These are phyloP conservation scores for Geotrichum bryndzae DNA, from an alignment of 1,139 yeast species.

Conservation along the genomic window DNA sequence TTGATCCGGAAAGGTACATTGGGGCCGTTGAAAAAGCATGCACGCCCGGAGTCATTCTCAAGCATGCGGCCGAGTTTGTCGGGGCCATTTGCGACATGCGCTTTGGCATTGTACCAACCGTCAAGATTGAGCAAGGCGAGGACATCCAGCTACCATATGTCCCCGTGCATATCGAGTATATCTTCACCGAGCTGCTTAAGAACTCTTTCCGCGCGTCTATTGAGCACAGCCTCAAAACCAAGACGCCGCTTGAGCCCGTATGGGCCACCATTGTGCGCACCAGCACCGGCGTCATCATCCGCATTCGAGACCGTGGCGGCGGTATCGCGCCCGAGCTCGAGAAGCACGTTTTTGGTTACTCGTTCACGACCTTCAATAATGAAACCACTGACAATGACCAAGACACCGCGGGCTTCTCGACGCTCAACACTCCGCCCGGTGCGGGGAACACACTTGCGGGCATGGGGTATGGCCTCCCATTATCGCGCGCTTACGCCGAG, in stretches of 20 bases:
- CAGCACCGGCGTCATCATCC: constrained; percentile 41
- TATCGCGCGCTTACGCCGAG: constrained; percentile 67
- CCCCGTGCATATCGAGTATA: constrained; percentile 80
- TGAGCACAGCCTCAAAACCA: constrained; percentile 42
- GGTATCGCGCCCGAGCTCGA: constrained; percentile 70
- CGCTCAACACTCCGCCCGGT: constrained; percentile 68
- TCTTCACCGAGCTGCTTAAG: constrained; percentile 79
- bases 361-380: constrained; percentile 60
- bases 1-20: constrained; percentile 44
- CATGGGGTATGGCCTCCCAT: constrained; percentile 91
- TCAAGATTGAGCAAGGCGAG: constrained; percentile 44
- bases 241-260: constrained; percentile 47
- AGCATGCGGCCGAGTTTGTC: constrained; percentile 64
- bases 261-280: constrained; percentile 60
- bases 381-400: constrained; percentile 28
- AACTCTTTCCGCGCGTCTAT: constrained; percentile 83
- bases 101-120: constrained; percentile 60
- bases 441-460: constrained; percentile 82
- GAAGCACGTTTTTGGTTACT: constrained; percentile 70
- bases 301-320: constrained; percentile 82
- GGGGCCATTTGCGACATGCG: constrained; percentile 76
- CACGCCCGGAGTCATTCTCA: constrained; percentile 54
- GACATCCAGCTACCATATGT: constrained; percentile 64
- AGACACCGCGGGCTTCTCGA: constrained; percentile 45
- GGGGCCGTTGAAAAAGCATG: constrained; percentile 69